A percentile compares a stretch with the other conserved stretches of the same genome.
phyloP scores from a whole-genome alignment of 176 grass and related monocot genomes.

The Musa itinerans region DNA sequence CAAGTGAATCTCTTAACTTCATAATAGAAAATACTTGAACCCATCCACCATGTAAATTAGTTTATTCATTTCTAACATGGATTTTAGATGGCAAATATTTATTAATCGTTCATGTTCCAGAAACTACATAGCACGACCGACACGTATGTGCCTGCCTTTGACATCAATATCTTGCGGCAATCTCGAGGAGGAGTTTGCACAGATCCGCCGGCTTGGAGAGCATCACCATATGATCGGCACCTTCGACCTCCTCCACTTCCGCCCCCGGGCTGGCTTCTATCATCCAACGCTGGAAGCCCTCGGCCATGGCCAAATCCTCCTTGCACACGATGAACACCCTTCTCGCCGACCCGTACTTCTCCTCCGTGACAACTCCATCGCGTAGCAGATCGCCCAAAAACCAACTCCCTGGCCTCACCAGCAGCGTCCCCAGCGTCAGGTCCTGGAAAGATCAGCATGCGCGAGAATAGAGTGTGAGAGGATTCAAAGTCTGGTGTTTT shows the following conservation, averaged over 20 bases:
- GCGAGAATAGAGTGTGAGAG: no score
- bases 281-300: constrained; percentile 26
- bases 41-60: no score
- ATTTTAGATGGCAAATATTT: not conserved
- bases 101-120: no score
- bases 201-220: constrained; percentile 35
- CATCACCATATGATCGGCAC: constrained; percentile 57
- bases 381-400: constrained; percentile 22
- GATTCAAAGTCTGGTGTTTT: not conserved
- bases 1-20: no score
- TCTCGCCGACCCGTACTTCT: constrained; percentile 30
- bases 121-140: no score
- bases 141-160: no score
- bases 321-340: constrained; percentile 29
- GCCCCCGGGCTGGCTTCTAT: constrained; percentile 27
- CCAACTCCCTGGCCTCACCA: constrained; percentile 7
- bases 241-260: constrained; percentile 18
- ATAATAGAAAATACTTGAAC: no score
- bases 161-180: not conserved
- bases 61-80: not conserved
- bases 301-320: not conserved
- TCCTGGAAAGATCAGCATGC: constrained; percentile 18
- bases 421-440: constrained; percentile 21
- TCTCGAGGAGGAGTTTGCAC: constrained; percentile 18
- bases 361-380: not conserved